Evolutionary conservation across 108 stramenopile species (phyloP), one percentile per base, ranked within the genome.

Genomic region (Pseudonitzschia multiseries): DNA sequence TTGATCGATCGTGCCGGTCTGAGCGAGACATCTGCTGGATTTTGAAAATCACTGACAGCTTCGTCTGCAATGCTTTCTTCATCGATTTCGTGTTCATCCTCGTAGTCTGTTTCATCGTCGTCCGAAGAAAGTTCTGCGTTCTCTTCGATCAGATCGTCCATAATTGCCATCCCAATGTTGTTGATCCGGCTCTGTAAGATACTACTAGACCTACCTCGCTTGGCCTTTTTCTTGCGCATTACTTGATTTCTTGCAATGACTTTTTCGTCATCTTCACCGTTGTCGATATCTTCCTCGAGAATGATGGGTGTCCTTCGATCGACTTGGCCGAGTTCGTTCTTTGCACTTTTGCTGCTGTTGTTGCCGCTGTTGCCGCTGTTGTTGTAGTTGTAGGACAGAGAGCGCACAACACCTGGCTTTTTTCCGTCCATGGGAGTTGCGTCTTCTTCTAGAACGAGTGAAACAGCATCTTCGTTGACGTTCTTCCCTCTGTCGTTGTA

Each of bases 111-210:
- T 29, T 67, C 66, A 26, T 67, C 66, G 5, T 67, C 66, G 43
- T 44, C 42, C 9, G 66, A 67, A 40, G 43, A 46, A 24, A 50
- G 44, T 67, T 40, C 46, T 3, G 8, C 66, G 26, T 67, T 67
- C 21, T 44, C 42, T 46, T 67, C 66, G 28, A 67, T 67, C 44
- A 67, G 28, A 67, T 67, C 66, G 42, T 67, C 46, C 66, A 67
- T 67, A 8, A 67, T 44, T 10, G 22, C 46, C 61, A 62, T 62
- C 6, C 32, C 61, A 18, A 62, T 62, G 42, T 48, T 14, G 12
- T 24, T 41, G n/a, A 67, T 31, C 15, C 28, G 31, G 20, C 66
- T 67, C 26, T 48, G 48, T 10, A 44, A 48, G 46, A 67, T 50
- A 27, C 66, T 50, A 27, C 66, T 67, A 0, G 66, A 67, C 43